Evolutionary conservation across 805 yeast species (phyloP), one percentile per base, ranked within the genome.

Genomic region (Dipodascus geniculatus): DNA sequence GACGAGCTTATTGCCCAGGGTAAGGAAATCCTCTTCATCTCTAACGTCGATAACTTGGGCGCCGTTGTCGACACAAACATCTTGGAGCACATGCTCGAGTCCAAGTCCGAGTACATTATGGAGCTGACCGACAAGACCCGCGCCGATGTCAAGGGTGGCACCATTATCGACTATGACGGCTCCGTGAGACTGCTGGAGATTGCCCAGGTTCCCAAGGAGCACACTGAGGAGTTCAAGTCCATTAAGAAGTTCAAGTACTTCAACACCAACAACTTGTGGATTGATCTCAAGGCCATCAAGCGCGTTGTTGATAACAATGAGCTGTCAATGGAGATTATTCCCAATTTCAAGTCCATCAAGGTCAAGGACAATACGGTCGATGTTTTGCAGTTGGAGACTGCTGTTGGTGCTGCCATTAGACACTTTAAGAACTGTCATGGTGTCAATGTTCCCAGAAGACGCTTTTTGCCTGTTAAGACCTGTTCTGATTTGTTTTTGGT

Each of bases 91-190:
- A 90, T 93, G 96, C 72, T 88, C 59, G 93, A 87, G 66, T 79
- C 95, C 35, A 83, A 83, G 54, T 82, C 96, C 54, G 98, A 93
- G 74, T 93, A 91, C 72, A 82, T 93, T 62, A 93, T 93, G 99
- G 99, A 93, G 74, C 81, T 93, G 70, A 93, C 99, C 53, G 96
- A 91, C 74, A 93, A 93, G 77, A 93, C 99, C 51, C 84, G 98
- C 72, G 99, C 99, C 35, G 99, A 93, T 71, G 99, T 93, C 66
- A 93, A 93, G 74, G 99, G 99, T 76, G 99, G 98, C 76, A 93
- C 98, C 61, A 80, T 93, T 71, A 90, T 93, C 70, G 88, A 88
- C 72, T 93, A 93, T 71, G 91, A 88, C 62, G 98, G 97, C 58
- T 82, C 85, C 67, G 96, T 93, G 56, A 82, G 96, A 72, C 79